Evolutionary conservation across 768 basidiomycete species (phyloP).

Genomic region (Holtermanniella nyarrowii): DNA sequence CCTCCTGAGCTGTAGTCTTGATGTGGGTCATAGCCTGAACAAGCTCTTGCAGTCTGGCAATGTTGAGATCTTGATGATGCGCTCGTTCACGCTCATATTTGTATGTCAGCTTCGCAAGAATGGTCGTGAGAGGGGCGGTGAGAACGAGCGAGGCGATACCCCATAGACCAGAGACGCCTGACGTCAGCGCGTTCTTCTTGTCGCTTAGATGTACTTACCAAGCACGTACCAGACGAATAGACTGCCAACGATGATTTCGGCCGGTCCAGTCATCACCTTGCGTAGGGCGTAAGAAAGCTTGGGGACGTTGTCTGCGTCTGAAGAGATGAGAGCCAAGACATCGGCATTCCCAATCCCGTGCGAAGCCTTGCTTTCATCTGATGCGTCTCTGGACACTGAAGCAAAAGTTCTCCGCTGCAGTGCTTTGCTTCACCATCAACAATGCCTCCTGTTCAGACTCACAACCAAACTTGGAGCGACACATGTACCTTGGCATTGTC

Average conservation of each 20-base stretch:
- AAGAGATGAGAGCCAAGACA: constrained; percentile 25
- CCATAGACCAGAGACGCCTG: constrained; percentile 26
- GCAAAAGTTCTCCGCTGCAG: constrained; percentile 16
- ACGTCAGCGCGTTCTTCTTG: neutral
- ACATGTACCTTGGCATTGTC: constrained; percentile 12
- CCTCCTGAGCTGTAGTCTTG: constrained; percentile 30
- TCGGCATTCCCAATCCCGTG: constrained; percentile 17
- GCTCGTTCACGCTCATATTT: constrained; percentile 17
- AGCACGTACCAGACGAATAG: constrained; percentile 25
- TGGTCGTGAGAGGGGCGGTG: constrained; percentile 20
- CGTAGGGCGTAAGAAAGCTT: constrained; percentile 10
- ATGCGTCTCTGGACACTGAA: neutral
- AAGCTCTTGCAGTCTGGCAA: constrained; percentile 25
- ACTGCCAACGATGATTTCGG: constrained; percentile 20
- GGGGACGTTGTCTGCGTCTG: constrained; percentile 9
- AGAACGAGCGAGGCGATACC: constrained; percentile 20
- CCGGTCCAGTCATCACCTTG: constrained; percentile 2
- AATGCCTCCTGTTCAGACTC: neutral
- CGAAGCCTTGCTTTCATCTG: neutral
- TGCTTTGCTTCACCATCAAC: constrained; percentile 12
- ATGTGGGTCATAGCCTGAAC: constrained; percentile 32
- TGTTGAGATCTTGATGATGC: constrained; percentile 15
- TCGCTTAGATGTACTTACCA: constrained; percentile 8
- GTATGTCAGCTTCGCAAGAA: constrained; percentile 21
- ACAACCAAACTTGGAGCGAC: constrained; percentile 20